Percentiles rank a stretch among this genome's conserved stretches.
phyloP scores from a whole-genome alignment of 352 stramenopile species.

The Globisporangium viniferum region DNA sequence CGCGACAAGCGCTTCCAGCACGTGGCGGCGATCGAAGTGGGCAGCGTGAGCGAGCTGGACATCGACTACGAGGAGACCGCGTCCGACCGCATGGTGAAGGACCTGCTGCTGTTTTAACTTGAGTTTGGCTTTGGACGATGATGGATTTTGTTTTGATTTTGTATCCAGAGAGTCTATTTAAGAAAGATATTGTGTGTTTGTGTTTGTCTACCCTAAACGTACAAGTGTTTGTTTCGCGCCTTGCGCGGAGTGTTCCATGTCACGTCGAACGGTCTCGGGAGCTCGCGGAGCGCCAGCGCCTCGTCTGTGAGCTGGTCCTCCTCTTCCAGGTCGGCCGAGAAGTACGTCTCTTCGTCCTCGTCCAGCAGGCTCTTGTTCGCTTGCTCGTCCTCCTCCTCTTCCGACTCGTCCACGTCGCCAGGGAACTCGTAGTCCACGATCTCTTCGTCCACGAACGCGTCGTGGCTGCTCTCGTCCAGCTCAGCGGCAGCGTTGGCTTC shows the following conservation, averaged over 20 bases:
- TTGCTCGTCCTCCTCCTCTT: constrained; percentile 20
- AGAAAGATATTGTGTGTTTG: constrained; percentile 16
- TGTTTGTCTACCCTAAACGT: constrained; percentile 36
- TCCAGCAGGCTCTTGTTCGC: constrained; percentile 17
- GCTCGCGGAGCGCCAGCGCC: constrained; percentile 31
- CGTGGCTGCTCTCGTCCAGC: constrained; percentile 18
- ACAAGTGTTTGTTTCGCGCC: constrained; percentile 77
- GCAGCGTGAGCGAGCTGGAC: constrained; percentile 27
- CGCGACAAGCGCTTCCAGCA: constrained; percentile 71
- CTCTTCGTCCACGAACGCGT: constrained; percentile 33
- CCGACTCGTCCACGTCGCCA: constrained; percentile 13
- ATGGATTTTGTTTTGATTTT: neutral
- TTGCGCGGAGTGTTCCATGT: constrained; percentile 60
- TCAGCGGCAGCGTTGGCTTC: constrained; percentile 11
- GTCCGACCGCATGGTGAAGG: constrained; percentile 83
- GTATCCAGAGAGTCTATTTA: constrained; percentile 16
- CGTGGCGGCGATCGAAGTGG: constrained; percentile 29
- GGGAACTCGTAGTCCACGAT: constrained; percentile 25
- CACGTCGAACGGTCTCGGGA: constrained; percentile 69
- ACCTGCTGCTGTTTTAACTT: constrained; percentile 74
- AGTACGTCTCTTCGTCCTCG: constrained; percentile 50
- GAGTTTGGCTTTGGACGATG: neutral
- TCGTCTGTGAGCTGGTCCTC: constrained; percentile 37
- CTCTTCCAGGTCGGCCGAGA: constrained; percentile 36
- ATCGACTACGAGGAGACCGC: constrained; percentile 56